Conservation (phyloP, 2,329 filamentous ascomycete genomes). For the Madurella mycetomatis region DNA sequence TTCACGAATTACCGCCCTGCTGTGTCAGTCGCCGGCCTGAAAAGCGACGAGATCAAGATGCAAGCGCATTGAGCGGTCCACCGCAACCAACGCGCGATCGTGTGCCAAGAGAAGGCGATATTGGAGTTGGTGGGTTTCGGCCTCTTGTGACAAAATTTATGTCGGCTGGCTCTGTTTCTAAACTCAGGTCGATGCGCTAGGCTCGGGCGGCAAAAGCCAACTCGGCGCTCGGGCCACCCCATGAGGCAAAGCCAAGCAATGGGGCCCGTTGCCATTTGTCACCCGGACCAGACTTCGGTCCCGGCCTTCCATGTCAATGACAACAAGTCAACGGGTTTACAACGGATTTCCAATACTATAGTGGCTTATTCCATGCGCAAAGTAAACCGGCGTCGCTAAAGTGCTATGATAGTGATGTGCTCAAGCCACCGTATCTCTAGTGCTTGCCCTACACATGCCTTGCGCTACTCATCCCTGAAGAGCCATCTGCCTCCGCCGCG, state of each 20-base stretch:
- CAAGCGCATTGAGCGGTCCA: slow-evolving; percentile 1
- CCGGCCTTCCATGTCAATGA: too few relatives aligned
- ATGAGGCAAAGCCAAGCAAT: neutral
- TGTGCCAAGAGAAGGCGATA: slow-evolving; percentile 18
- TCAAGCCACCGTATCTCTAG: too few relatives aligned
- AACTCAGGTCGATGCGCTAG: neutral
- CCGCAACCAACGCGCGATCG: slow-evolving; percentile 10
- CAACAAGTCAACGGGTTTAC: too few relatives aligned
- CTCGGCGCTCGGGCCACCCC: slow-evolving; percentile 6
- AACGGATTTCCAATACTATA: too few relatives aligned
- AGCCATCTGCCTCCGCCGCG: slow-evolving; percentile 70
- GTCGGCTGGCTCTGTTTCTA: neutral
- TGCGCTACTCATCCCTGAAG: slow-evolving; percentile 70
- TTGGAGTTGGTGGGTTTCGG: slow-evolving; percentile 12
- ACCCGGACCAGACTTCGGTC: too few relatives aligned
- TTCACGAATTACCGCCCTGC: neutral
- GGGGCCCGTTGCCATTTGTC: too few relatives aligned
- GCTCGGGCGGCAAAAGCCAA: neutral
- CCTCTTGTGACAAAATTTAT: slow-evolving; percentile 13
- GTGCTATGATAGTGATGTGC: too few relatives aligned
- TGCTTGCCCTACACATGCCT: neutral
- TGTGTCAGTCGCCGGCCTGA: neutral
- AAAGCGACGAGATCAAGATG: slow-evolving; percentile 5
- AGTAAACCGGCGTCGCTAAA: too few relatives aligned
- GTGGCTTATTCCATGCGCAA: too few relatives aligned